These are phyloP conservation scores for Psilocybe tampanensis DNA, from an alignment of 768 basidiomycete genomes.

Conservation along the genomic window DNA sequence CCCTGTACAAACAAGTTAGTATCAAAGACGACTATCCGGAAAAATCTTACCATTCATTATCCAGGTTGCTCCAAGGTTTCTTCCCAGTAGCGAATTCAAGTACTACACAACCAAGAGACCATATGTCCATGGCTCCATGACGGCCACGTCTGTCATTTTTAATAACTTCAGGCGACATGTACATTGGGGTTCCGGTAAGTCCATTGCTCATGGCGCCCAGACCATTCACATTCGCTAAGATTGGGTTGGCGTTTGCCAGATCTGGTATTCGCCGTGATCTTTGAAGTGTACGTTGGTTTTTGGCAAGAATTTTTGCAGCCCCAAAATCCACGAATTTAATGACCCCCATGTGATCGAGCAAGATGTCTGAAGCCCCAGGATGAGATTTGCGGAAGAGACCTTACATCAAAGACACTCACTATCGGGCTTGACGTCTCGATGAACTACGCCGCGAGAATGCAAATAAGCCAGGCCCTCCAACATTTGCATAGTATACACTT, in stretches of 20 bases:
- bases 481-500: conserved; percentile 97
- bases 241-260: conserved; percentile 30
- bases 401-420: conserved; percentile 62
- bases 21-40: too few species aligned
- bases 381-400: not conserved
- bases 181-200: conserved; percentile 98
- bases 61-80: conserved; percentile 98
- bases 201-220: conserved; percentile 72
- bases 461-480: conserved; percentile 92
- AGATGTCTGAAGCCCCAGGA: conserved; percentile 65
- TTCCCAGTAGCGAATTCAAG: conserved; percentile 95
- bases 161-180: conserved; percentile 99
- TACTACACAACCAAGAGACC: conserved; percentile 97
- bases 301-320: conserved; percentile 94
- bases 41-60: conserved; percentile 99
- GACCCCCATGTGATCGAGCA: conserved; percentile 86
- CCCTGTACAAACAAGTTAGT: conserved; percentile 61
- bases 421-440: conserved; percentile 98
- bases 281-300: conserved; percentile 82
- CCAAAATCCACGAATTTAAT: conserved; percentile 99
- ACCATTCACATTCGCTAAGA: conserved; percentile 36
- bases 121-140: conserved; percentile 97
- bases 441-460: conserved; percentile 89
- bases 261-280: conserved; percentile 65
- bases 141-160: conserved; percentile 88